phyloP scores from a whole-genome alignment of 2,329 filamentous ascomycete genomes.

The Fusarium pseudonygamai region DNA sequence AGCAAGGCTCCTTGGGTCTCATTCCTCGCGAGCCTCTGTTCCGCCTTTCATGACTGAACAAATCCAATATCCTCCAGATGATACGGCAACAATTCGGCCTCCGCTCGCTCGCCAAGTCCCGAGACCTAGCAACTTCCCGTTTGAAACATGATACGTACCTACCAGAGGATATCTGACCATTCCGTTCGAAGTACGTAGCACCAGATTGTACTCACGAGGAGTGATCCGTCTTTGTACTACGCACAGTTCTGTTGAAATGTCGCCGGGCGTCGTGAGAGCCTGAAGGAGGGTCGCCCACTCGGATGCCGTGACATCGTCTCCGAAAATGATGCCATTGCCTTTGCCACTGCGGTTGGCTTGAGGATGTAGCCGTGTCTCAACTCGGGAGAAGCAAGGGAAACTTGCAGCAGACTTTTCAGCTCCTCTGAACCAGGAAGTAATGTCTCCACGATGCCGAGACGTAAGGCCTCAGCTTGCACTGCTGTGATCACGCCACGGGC shows the following conservation, averaged over 20 bases:
- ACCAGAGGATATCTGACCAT: conserved; percentile 44
- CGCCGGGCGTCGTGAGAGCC: conserved; percentile 1
- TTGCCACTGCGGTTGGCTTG: conserved; percentile 52
- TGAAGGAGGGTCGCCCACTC: conserved; percentile 45
- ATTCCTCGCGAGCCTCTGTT: too few species aligned
- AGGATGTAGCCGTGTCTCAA: conserved; percentile 46
- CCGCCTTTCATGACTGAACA: conserved; percentile 41
- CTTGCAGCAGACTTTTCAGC: conserved; percentile 32
- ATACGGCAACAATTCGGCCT: conserved; percentile 46
- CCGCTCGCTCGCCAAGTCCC: conserved; percentile 46
- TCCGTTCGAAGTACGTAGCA: conserved; percentile 41
- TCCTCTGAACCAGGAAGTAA: conserved; percentile 45
- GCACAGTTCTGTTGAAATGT: conserved; percentile 7
- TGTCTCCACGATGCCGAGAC: conserved; percentile 47
- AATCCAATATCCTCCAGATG: conserved; percentile 47
- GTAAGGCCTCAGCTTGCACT: conserved; percentile 40
- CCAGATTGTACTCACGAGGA: conserved; percentile 46
- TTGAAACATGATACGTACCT: conserved; percentile 46
- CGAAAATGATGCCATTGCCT: conserved; percentile 53
- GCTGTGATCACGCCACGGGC: conserved; percentile 39
- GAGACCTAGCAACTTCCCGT: conserved; percentile 44
- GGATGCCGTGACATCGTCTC: conserved; percentile 45
- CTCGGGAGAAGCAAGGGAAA: conserved; percentile 11
- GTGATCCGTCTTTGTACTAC: conserved; percentile 47
- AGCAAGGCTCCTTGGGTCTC: too few species aligned